These are phyloP conservation scores for Ascochyta clinopodiicola DNA, from an alignment of 2,329 filamentous ascomycete species.

Conservation along the genomic window DNA sequence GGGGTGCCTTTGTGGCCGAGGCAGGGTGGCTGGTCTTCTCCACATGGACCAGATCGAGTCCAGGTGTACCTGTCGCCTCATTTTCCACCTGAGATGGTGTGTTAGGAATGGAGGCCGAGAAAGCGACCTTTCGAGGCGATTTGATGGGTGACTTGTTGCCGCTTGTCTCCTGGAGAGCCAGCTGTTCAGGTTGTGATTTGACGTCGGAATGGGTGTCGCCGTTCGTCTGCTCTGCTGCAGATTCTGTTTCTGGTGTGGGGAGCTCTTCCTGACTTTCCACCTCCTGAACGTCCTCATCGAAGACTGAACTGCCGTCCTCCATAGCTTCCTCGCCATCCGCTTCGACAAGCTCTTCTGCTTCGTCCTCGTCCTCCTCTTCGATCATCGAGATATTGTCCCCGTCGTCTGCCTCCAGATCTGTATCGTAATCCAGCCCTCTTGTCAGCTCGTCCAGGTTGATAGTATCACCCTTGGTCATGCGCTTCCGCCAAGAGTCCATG, in stretches of 20 bases:
- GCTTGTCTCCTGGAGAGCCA: conserved; percentile 44
- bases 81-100: conserved; percentile 40
- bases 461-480: conserved; percentile 73
- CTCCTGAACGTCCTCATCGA: conserved; percentile 39
- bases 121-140: conserved; percentile 51
- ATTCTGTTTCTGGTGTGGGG: conserved; percentile 33
- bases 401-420: conserved; percentile 50
- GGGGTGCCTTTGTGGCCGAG: conserved; percentile 25
- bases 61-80: conserved; percentile 43
- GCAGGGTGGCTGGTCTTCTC: conserved; percentile 25
- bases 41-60: conserved; percentile 33
- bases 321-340: conserved; percentile 30
- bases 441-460: conserved; percentile 68
- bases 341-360: conserved; percentile 22
- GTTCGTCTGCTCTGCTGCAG: conserved; percentile 25
- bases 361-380: conserved; percentile 29
- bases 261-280: conserved; percentile 26
- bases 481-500: conserved; percentile 89
- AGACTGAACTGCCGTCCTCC: conserved; percentile 36
- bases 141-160: conserved; percentile 45
- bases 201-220: conserved; percentile 43
- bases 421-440: conserved; percentile 66
- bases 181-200: conserved; percentile 40
- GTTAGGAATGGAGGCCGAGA: conserved; percentile 44
- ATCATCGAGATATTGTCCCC: conserved; percentile 38